Conservation (phyloP, 805 yeast species). For the Suhomyces emberorum region DNA sequence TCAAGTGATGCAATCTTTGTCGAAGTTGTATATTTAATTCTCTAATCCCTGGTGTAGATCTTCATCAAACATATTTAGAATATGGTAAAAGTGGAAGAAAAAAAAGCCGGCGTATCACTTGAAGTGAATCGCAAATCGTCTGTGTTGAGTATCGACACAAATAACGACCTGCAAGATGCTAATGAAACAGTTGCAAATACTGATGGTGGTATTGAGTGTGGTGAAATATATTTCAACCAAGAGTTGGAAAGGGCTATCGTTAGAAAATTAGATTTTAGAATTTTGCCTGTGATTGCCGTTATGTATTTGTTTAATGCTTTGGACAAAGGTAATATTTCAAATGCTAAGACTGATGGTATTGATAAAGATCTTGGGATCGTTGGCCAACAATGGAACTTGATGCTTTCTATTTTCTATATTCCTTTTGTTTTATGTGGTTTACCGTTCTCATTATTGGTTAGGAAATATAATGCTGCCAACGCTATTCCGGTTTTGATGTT, state of each 20-base stretch:
- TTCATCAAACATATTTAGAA: too few species aligned
- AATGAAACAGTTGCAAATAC: background rate
- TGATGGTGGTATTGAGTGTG: background rate
- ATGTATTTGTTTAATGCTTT: constrained; percentile 48
- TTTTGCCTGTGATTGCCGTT: constrained; percentile 43
- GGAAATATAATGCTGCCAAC: constrained; percentile 41
- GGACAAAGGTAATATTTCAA: constrained; percentile 48
- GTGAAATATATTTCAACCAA: constrained; percentile 13
- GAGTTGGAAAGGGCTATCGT: constrained; percentile 28
- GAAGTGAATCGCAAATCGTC: constrained; percentile 7
- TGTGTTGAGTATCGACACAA: constrained; percentile 5
- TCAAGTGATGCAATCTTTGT: too few species aligned
- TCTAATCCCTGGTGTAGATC: too few species aligned
- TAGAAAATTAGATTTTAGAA: constrained; percentile 41
- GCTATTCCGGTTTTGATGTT: constrained; percentile 45
- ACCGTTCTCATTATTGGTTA: constrained; percentile 41
- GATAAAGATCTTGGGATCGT: constrained; percentile 38
- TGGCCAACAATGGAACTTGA: constrained; percentile 43
- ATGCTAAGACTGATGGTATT: constrained; percentile 48
- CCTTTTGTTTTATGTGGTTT: constrained; percentile 46
- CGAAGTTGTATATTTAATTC: too few species aligned
- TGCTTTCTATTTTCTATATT: constrained; percentile 44
- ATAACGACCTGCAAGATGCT: background rate
- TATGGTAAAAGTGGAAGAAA: constrained; percentile 4
- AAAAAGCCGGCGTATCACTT: constrained; percentile 5